phyloP scores from a whole-genome alignment of 169 alveolate genomes.

The Cyclospora cayetanensis region DNA sequence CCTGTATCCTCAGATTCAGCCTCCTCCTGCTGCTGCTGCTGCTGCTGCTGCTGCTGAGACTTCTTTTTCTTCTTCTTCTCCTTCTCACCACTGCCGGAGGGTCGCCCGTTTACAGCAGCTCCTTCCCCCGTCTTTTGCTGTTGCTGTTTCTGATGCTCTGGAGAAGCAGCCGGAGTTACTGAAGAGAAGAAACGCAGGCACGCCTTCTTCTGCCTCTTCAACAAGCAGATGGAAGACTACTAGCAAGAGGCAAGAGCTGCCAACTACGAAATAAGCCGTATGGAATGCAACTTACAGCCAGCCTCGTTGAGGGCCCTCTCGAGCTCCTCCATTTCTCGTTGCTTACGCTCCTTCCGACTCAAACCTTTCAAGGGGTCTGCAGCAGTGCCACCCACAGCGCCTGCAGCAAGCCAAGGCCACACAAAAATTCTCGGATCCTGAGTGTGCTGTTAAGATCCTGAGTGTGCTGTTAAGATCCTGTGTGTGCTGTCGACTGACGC shows the following conservation, averaged over 20 bases:
- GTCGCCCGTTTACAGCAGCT: background rate
- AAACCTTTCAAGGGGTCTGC: conserved; percentile 41
- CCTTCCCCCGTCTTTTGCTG: conserved; percentile 32
- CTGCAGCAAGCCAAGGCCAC: background rate
- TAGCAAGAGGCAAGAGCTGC: background rate
- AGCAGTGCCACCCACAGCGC: conserved; percentile 23
- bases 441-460: too few relatives aligned
- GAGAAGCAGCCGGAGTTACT: conserved; percentile 32
- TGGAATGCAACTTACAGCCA: background rate
- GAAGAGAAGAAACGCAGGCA: background rate
- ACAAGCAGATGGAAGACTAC: background rate
- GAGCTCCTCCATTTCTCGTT: conserved; percentile 49
- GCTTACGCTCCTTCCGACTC: conserved; percentile 49
- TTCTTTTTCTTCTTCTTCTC: conserved; percentile 12
- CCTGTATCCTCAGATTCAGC: conserved; percentile 34
- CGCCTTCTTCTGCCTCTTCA: background rate
- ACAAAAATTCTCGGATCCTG: too few relatives aligned
- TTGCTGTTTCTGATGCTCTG: conserved; percentile 40
- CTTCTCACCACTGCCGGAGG: conserved; percentile 2
- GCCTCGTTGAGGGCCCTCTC: conserved; percentile 52
- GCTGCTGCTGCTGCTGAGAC: background rate
- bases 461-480: too few relatives aligned
- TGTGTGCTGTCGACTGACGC: too few relatives aligned
- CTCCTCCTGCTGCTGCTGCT: conserved; percentile 44
- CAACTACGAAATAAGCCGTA: background rate